phyloP scores from a whole-genome alignment of 306 rosid species.

The Vigna unguiculata region DNA sequence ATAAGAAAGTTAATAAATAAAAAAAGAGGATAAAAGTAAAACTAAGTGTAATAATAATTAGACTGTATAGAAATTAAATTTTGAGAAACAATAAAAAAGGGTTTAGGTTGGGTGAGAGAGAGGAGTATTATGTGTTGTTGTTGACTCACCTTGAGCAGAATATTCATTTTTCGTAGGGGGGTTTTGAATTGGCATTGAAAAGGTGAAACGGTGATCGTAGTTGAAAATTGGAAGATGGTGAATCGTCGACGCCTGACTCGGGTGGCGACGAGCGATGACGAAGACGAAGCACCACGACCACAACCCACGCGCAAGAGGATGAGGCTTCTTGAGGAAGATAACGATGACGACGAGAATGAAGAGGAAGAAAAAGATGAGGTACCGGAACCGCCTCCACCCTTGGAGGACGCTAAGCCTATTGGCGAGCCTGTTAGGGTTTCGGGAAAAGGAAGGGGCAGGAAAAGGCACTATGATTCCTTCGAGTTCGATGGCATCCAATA shows the following conservation, averaged over 20 bases:
- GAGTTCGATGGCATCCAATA: constrained; percentile 83
- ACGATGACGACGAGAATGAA: constrained; percentile 47
- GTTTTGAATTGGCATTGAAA: background rate
- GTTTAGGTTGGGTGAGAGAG: background rate
- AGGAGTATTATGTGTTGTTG: background rate
- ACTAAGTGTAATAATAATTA: too few relatives aligned
- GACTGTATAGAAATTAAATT: too few relatives aligned
- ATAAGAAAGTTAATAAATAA: too few relatives aligned
- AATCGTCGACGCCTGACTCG: constrained; percentile 76
- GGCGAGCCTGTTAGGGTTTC: constrained; percentile 74
- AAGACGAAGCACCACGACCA: constrained; percentile 58
- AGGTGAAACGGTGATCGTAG: background rate
- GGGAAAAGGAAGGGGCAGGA: constrained; percentile 76
- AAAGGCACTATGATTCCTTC: constrained; percentile 70
- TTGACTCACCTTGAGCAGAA: background rate
- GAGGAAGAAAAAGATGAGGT: background rate
- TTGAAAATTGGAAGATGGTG: constrained; percentile 55
- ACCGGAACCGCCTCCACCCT: constrained; percentile 35
- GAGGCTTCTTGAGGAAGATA: constrained; percentile 67
- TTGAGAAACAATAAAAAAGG: too few relatives aligned
- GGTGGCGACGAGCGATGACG: constrained; percentile 82
- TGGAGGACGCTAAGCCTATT: constrained; percentile 77
- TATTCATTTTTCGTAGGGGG: background rate
- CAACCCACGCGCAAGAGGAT: constrained; percentile 61
- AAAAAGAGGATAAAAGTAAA: too few relatives aligned